Evolutionary conservation across 2,329 filamentous ascomycete species (phyloP).

Genomic region (Pyrenochaeta sp.): DNA sequence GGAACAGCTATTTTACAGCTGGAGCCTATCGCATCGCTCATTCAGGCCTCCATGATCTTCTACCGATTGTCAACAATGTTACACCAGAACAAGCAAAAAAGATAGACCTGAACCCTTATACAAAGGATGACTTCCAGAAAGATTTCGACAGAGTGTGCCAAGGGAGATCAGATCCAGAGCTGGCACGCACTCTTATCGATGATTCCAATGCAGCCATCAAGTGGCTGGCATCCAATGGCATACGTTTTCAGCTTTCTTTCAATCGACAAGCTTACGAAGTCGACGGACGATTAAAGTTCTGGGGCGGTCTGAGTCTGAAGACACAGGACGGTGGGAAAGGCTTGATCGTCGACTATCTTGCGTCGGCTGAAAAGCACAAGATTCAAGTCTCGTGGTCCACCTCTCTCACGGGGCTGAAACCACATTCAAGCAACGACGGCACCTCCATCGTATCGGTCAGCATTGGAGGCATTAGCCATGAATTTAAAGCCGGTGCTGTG

Average conservation of each 20-base stretch:
- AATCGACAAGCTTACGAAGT: conserved; percentile 71
- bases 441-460: conserved; percentile 37
- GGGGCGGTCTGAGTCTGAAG: conserved; percentile 70
- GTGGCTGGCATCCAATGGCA: conserved; percentile 63
- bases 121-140: conserved; percentile 58
- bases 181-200: conserved; percentile 59
- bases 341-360: conserved; percentile 59
- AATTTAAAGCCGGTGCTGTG: conserved; percentile 51
- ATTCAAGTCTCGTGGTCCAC: conserved; percentile 59
- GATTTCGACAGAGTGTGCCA: conserved; percentile 66
- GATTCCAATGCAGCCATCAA: conserved; percentile 61
- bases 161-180: conserved; percentile 59
- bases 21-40: conserved; percentile 68
- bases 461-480: conserved; percentile 45
- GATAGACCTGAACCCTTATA: conserved; percentile 68
- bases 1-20: conserved; percentile 71
- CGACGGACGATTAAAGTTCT: conserved; percentile 68
- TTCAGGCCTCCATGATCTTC: conserved; percentile 62
- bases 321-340: conserved; percentile 68
- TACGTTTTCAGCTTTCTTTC: conserved; percentile 68
- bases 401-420: conserved; percentile 52
- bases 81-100: conserved; percentile 50
- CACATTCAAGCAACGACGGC: conserved; percentile 30
- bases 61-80: conserved; percentile 69
- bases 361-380: conserved; percentile 53